These are phyloP conservation scores for Thalia dealbata DNA, from an alignment of 176 grass and related monocot genomes.

Conservation along the genomic window DNA sequence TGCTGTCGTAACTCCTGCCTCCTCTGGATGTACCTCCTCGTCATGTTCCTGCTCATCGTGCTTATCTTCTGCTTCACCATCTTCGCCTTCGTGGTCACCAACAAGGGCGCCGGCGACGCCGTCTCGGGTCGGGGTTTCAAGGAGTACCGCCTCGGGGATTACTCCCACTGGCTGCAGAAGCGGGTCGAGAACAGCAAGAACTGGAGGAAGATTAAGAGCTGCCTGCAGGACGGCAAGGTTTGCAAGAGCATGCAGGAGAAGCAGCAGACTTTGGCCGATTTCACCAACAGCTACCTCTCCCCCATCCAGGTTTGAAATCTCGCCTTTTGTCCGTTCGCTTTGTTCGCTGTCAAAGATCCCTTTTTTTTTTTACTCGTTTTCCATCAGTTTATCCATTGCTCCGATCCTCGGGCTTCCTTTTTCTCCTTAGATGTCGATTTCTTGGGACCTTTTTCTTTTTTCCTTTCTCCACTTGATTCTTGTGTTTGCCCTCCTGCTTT, in stretches of 20 bases:
- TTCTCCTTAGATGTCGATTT: not conserved
- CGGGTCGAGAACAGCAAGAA: slow-evolving; percentile 47
- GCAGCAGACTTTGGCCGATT: slow-evolving; percentile 38
- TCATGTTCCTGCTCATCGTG: slow-evolving; percentile 72
- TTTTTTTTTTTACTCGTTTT: not conserved
- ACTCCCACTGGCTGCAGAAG: slow-evolving; percentile 78
- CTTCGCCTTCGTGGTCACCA: slow-evolving; percentile 85
- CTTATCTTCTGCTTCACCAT: slow-evolving; percentile 59
- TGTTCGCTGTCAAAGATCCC: not conserved
- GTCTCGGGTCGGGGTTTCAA: slow-evolving; percentile 51
- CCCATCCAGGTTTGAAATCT: slow-evolving; percentile 45
- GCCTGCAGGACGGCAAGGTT: slow-evolving; percentile 62
- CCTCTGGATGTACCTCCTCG: slow-evolving; percentile 85
- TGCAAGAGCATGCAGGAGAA: slow-evolving; percentile 41
- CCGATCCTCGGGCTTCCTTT: not conserved
- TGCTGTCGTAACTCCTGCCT: slow-evolving; percentile 67
- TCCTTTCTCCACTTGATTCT: too few species aligned
- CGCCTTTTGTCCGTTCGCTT: not conserved
- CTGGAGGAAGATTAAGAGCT: slow-evolving; percentile 78
- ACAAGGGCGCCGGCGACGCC: slow-evolving; percentile 46
- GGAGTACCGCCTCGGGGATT: slow-evolving; percentile 83
- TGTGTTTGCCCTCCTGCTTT: not conserved
- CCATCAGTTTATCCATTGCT: not conserved
- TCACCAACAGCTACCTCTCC: slow-evolving; percentile 52
- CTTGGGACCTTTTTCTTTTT: too few species aligned